Evolutionary conservation across 345 rosid species (phyloP), one percentile per base, ranked within the genome.

Genomic region (Gossypium stocksii): DNA sequence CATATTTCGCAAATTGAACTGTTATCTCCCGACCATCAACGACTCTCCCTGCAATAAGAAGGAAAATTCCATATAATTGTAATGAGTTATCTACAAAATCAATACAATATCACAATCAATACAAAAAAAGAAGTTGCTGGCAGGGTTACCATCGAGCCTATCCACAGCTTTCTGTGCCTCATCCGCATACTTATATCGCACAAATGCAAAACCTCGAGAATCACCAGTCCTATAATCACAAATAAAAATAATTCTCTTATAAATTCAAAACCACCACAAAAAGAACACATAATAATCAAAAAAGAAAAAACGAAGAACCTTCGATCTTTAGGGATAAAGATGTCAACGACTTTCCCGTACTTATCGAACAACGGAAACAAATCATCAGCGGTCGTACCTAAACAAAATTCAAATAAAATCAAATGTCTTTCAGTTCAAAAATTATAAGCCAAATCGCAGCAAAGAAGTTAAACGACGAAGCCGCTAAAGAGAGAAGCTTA

Each of bases 1-100:
- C 99, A 75, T 95, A 93, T 63, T 95, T 95, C 0, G 99, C 97
- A 80, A 95, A 91, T 58, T 95, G 99, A 77, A 95, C 99, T 29
- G 91, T 90, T 58, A 95, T 95, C 77, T 95, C 99, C 34, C 98
- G 85, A 53, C 97, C 97, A 83, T 95, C 99, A 48, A 93, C 99
- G 61, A 91, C 87, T 82, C 88, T 85, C 71, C 99, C 99, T 95
- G 87, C 48, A 85, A 81, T 2, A 65, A 15, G 20, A 62, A 46
- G 19, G 44, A 58, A 57, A 48, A 0, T 13, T 20, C 0, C 22
- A 60, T 4, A 46, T 66, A 66, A 34, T 46, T 5, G 49, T 10
- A 64, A 64, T 4, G 0, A 17, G 3, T 46, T 48, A 22, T 5
- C 72, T 0, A 8, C 41, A 22, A 25, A 68, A 48, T 2, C 9